Base-by-base conservation (phyloP, 495 filamentous ascomycete species). In the Penicillium pancosmium region DNA sequence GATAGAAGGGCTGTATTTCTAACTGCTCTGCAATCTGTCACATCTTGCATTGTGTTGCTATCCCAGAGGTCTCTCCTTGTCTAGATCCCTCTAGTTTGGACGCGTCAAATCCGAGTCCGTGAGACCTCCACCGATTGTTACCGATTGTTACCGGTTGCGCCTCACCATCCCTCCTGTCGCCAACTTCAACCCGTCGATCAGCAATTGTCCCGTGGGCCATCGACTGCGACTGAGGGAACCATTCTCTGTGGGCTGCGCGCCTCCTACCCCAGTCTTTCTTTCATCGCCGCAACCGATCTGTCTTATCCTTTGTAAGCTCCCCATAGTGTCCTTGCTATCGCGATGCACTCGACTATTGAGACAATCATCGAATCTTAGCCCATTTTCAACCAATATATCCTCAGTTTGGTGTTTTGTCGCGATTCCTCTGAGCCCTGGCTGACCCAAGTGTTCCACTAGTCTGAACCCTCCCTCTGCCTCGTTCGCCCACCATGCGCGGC, bases 401-500 rank as follows among this genome's bases (percentile, higher is more conserved):
- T 40, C 41, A 7, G 10, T 12, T 44, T 44, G 5, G 16, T 31
- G 6, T n/a, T 19, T 6, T 44, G 0, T 44, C 16, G 16, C 41
- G 16, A 9, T n/a, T 44, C 15, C 18, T n/a, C 16, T 19, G 41
- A 19, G 13, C 16, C 41, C 15, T 44, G 2, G 16, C 41, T 44
- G 16, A 44, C 41, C 5, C 16, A n/a, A 31, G 16, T 18, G 13
- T 7, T 16, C 41, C n/a, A n/a, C 41, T 19, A 44, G 41, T 19
- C 23, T 23, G 51, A 65, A 59, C 34, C 21, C 38, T 52, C 50
- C 44, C 51, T 48, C 46, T 7, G 2, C 11, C 18, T 27, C 23
- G 23, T 4, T 38, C 46, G 46, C 19, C 44, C 60, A 54, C 34
- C 50, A 59, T 59, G 50, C 57, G 83, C 80, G 76, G 77, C 53